Conservation (phyloP, 768 basidiomycete species). For the Collybiopsis confluens region DNA sequence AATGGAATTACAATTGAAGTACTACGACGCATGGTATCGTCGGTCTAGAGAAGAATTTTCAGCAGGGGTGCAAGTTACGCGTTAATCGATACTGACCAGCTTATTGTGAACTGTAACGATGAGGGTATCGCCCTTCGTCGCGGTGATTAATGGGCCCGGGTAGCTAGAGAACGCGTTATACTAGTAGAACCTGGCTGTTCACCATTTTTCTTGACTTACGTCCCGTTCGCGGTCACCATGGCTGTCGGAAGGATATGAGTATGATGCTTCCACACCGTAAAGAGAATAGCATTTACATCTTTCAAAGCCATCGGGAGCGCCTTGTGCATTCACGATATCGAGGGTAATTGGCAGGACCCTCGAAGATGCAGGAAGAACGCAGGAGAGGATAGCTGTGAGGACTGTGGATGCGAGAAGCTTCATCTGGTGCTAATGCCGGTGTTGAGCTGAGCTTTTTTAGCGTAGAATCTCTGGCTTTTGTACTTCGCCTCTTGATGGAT, state of each 20-base stretch:
- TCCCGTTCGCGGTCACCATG: slow-evolving; percentile 4
- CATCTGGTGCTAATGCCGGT: background rate
- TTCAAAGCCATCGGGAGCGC: slow-evolving; percentile 40
- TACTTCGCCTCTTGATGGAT: too few species aligned
- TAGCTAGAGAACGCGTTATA: too few species aligned
- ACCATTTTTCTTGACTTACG: too few species aligned
- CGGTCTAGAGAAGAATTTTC: slow-evolving; percentile 9
- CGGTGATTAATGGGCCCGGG: slow-evolving; percentile 12
- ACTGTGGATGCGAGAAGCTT: background rate
- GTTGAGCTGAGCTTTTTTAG: background rate
- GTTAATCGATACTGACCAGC: slow-evolving; percentile 19
- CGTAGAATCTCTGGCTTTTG: slow-evolving; percentile 8
- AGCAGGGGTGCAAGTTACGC: background rate
- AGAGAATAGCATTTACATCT: slow-evolving; percentile 17
- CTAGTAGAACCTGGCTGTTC: too few species aligned
- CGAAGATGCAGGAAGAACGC: background rate
- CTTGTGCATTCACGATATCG: slow-evolving; percentile 31
- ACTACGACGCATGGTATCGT: slow-evolving; percentile 20
- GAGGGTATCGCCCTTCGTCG: slow-evolving; percentile 14
- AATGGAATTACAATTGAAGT: slow-evolving; percentile 7
- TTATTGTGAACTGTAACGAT: slow-evolving; percentile 14
- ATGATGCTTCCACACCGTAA: background rate
- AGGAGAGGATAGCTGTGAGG: background rate
- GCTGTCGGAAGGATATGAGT: background rate
- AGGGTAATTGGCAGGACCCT: slow-evolving; percentile 26